Conservation (phyloP, 441 rosid genomes). For the Geranium incanum region DNA sequence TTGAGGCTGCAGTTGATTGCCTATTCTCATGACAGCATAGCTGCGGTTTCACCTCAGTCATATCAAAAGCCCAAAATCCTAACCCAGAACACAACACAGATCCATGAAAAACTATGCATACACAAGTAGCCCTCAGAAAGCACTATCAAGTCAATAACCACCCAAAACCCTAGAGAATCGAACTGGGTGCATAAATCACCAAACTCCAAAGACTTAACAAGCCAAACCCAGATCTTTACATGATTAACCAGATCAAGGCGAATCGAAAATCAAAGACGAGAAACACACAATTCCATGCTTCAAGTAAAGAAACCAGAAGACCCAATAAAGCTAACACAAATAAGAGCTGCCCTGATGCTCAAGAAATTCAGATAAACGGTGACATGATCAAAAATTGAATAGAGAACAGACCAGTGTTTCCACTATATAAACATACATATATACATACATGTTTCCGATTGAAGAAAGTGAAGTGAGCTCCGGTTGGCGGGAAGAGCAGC, state of each 20-base stretch:
- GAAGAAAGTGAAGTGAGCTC: constrained; percentile 1
- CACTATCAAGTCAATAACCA: neutral
- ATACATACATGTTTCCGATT: neutral
- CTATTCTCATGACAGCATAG: constrained; percentile 75
- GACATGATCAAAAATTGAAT: constrained; percentile 4
- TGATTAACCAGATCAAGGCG: constrained; percentile 27
- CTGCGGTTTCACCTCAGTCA: constrained; percentile 48
- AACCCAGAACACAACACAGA: constrained; percentile 6
- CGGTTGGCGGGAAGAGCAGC: constrained; percentile 9
- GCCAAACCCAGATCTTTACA: constrained; percentile 50
- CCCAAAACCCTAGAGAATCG: constrained; percentile 13
- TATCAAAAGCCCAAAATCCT: constrained; percentile 32
- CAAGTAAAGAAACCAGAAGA: neutral
- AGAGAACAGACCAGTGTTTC: neutral
- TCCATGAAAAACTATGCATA: neutral
- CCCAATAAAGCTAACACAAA: constrained; percentile 3
- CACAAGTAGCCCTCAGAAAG: neutral
- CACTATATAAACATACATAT: neutral
- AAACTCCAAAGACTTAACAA: constrained; percentile 22
- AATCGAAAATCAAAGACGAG: neutral
- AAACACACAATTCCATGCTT: neutral
- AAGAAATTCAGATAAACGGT: neutral
- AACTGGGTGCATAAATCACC: constrained; percentile 16
- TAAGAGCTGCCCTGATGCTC: constrained; percentile 1
- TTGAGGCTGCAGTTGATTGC: constrained; percentile 62